A percentile compares a stretch with the other conserved stretches of the same genome.
These are phyloP conservation scores for Anthostomella pinea DNA, from an alignment of 2,329 filamentous ascomycete genomes.

Conservation along the genomic window DNA sequence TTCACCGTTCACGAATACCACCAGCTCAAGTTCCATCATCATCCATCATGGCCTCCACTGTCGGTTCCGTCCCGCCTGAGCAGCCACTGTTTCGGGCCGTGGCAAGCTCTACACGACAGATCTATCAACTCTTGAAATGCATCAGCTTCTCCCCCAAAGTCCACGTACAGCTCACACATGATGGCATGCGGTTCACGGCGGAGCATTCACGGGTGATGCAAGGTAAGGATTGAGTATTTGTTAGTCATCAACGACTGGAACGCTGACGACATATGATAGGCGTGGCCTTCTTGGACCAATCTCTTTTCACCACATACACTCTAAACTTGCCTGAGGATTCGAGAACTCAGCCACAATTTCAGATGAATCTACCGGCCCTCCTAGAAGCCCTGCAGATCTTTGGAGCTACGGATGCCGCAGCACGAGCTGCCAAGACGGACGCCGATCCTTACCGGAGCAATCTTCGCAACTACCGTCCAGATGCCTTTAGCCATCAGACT, in stretches of 20 bases:
- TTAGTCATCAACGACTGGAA: conserved; percentile 1
- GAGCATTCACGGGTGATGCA: conserved; percentile 91
- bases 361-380: conserved; percentile 81
- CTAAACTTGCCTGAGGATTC: conserved; percentile 54
- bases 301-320: conserved; percentile 81
- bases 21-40: conserved; percentile 2
- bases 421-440: conserved; percentile 56
- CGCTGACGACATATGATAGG: conserved; percentile 41
- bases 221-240: conserved; percentile 49
- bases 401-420: conserved; percentile 70
- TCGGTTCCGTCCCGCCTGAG: conserved; percentile 23
- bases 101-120: conserved; percentile 72
- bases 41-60: conserved; percentile 21
- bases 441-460: conserved; percentile 61
- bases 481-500: conserved; percentile 79
- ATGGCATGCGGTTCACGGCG: conserved; percentile 82
- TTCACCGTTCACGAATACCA: not conserved
- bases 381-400: conserved; percentile 96
- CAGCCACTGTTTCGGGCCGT: conserved; percentile 69
- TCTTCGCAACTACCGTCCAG: conserved; percentile 59
- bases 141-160: conserved; percentile 59
- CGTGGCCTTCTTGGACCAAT: conserved; percentile 81
- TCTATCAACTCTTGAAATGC: conserved; percentile 61
- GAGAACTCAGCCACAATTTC: conserved; percentile 65
- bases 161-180: conserved; percentile 71